Conservation (phyloP, 148 eudicot species). For the Silene latifolia region DNA sequence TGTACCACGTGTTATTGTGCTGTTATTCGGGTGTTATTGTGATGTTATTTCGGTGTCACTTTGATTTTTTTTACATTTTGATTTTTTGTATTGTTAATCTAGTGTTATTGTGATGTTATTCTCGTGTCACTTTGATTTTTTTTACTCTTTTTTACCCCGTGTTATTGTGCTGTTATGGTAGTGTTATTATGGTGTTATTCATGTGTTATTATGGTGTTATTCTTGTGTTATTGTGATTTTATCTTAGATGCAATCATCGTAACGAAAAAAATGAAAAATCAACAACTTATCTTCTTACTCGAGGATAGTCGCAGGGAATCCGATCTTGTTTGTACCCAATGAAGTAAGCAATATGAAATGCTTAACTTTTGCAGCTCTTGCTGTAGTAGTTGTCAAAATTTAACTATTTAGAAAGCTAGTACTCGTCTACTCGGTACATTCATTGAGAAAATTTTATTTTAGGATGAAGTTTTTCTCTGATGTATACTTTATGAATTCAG, state of each 20-base stretch:
- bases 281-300: conserved; percentile 49
- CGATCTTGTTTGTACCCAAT: conserved; percentile 86
- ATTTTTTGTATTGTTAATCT: no score
- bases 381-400: conserved; percentile 28
- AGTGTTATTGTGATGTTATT: no score
- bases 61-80: no score
- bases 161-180: no score
- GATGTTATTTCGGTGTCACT: no score
- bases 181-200: no score
- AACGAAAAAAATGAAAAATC: background rate
- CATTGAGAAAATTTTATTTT: background rate
- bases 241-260: background rate
- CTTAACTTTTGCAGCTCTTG: conserved; percentile 58
- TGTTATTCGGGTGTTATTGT: no score
- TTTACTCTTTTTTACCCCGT: no score
- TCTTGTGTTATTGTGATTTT: no score
- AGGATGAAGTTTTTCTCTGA: conserved; percentile 1
- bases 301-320: conserved; percentile 86
- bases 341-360: conserved; percentile 81
- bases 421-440: background rate
- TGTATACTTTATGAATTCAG: background rate
- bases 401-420: background rate
- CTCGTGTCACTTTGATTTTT: no score
- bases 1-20: no score
- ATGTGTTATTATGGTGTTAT: no score